phyloP scores from a whole-genome alignment of 495 filamentous ascomycete species.

The Xylaria sp. region DNA sequence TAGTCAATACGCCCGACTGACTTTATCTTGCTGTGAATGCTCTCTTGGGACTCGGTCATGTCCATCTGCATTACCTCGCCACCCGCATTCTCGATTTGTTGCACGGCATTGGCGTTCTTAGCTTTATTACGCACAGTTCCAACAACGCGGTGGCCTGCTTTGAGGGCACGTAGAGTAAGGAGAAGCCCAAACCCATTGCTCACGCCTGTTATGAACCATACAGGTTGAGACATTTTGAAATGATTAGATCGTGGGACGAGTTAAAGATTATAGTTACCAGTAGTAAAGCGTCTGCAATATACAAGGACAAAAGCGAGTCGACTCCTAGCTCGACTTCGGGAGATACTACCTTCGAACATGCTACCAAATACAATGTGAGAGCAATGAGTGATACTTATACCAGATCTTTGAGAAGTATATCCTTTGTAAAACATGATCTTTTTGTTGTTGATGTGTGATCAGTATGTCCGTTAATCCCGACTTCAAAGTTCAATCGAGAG shows the following conservation, averaged over 20 bases:
- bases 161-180: slow-evolving; percentile 52
- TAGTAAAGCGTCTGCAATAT: not conserved
- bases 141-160: slow-evolving; percentile 51
- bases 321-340: not conserved
- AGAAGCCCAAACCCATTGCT: slow-evolving; percentile 60
- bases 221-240: slow-evolving; percentile 31
- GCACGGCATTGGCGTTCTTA: slow-evolving; percentile 28
- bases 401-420: not conserved
- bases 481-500: too few relatives aligned
- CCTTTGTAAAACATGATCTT: not conserved
- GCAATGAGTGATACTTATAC: not conserved
- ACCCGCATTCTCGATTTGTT: slow-evolving; percentile 36
- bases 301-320: not conserved
- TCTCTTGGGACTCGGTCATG: slow-evolving; percentile 42
- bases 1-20: slow-evolving; percentile 55
- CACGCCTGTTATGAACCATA: slow-evolving; percentile 60
- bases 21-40: slow-evolving; percentile 46
- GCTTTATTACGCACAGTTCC: slow-evolving; percentile 52
- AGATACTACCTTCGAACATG: not conserved
- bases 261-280: not conserved
- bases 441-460: not conserved
- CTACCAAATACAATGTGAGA: not conserved
- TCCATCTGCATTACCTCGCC: slow-evolving; percentile 49
- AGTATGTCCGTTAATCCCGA: slow-evolving; percentile 12
- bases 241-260: not conserved